Percentiles rank a stretch among this genome's conserved stretches.
phyloP scores from a whole-genome alignment of 495 filamentous ascomycete species.

The Aspergillus hancockii region DNA sequence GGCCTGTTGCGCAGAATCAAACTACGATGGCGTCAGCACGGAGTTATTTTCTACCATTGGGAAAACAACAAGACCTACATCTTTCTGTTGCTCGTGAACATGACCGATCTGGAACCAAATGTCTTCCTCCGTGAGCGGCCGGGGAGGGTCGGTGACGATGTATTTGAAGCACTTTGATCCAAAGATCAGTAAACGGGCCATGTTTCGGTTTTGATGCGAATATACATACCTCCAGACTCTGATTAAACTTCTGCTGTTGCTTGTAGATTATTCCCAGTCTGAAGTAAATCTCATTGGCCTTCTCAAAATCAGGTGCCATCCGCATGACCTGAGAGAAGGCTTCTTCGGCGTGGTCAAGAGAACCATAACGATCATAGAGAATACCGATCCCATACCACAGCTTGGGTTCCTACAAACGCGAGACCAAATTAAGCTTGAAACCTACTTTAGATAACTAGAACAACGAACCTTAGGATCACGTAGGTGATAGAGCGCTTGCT shows the following conservation, averaged over 20 bases:
- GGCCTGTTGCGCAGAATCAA: constrained; percentile 85
- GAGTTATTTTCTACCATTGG: neutral
- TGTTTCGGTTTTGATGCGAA: neutral
- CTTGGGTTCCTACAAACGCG: constrained; percentile 76
- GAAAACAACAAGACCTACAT: constrained; percentile 60
- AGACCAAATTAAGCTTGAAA: constrained; percentile 7
- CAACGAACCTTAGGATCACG: constrained; percentile 83
- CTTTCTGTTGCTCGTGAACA: constrained; percentile 98
- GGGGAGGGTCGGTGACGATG: constrained; percentile 90
- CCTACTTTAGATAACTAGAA: neutral
- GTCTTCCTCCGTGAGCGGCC: constrained; percentile 93
- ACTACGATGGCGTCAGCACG: constrained; percentile 57
- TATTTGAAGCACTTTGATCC: constrained; percentile 86
- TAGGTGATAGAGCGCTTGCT: constrained; percentile 90
- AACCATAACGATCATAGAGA: constrained; percentile 95
- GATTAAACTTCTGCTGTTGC: constrained; percentile 90
- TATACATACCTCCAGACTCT: constrained; percentile 80
- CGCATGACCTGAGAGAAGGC: constrained; percentile 99
- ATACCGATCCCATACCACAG: constrained; percentile 99
- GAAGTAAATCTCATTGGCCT: constrained; percentile 99
- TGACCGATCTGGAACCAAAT: constrained; percentile 99
- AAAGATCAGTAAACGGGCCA: constrained; percentile 9
- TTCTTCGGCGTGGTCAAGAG: constrained; percentile 95
- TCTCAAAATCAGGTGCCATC: constrained; percentile 98
- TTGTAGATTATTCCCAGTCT: constrained; percentile 99